phyloP scores from a whole-genome alignment of 2,329 filamentous ascomycete species.

The Fusarium metavorans region DNA sequence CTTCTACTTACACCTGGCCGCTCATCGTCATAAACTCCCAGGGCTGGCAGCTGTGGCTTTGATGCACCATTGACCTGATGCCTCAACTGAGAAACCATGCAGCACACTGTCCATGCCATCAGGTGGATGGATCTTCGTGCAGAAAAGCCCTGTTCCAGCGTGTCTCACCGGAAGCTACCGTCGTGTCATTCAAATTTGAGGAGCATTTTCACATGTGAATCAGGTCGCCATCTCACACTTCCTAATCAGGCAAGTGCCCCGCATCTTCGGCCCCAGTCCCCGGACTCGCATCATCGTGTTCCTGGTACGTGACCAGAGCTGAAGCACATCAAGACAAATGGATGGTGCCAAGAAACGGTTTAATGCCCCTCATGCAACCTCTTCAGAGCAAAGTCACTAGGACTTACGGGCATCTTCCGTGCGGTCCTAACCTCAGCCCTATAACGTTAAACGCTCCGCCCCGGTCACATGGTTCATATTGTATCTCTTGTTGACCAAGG shows the following conservation, averaged over 20 bases:
- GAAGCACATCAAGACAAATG: constrained; percentile 22
- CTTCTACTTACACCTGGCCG: not conserved
- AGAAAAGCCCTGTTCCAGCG: not conserved
- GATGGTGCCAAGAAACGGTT: constrained; percentile 29
- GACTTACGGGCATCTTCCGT: constrained; percentile 45
- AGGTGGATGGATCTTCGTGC: not conserved
- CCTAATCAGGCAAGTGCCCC: constrained; percentile 13
- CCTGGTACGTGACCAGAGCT: constrained; percentile 22
- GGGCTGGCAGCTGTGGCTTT: not conserved
- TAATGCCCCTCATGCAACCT: constrained; percentile 19
- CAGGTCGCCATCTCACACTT: not conserved
- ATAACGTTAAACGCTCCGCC: constrained; percentile 14
- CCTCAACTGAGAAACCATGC: not conserved
- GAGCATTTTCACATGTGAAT: constrained; percentile 32
- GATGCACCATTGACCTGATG: not conserved
- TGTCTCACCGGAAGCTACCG: not conserved
- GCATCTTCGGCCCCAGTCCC: constrained; percentile 27
- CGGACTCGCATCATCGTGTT: constrained; percentile 8
- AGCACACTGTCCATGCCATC: not conserved
- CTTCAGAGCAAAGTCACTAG: constrained; percentile 16
- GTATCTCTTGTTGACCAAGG: not conserved
- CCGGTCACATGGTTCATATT: constrained; percentile 14
- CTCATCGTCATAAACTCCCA: constrained; percentile 4
- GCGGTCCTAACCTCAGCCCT: constrained; percentile 36
- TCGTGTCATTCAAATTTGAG: not conserved